Evolutionary conservation across 768 basidiomycete genomes (phyloP), one percentile per base, ranked within the genome.

Genomic region (Termitomyces titanicus): DNA sequence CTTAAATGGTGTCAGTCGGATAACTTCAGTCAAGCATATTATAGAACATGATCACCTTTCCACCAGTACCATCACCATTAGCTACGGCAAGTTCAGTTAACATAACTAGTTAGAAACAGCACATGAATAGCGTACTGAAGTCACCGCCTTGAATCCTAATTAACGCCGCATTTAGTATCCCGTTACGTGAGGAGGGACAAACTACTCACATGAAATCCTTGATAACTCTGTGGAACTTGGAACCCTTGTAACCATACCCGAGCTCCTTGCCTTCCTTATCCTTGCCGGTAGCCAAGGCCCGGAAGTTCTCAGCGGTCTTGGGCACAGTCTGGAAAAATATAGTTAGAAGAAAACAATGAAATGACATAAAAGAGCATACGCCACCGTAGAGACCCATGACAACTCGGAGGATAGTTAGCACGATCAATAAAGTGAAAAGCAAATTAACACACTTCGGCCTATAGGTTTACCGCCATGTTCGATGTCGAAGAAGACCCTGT

Each of bases 291-390:
- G 91, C 77, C 62, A 99, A 80, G 46, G 94, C 92, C 54, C 94
- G 88, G 85, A 98, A 98, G 82, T 98, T 98, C 80, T 94, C 95
- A 24, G 79, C 94, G 31, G 95, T 98, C 75, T 95, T 95, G 52
- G 95, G 95, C 44, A 97, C 94, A 45, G 93, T 93, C 89, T 94
- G 54, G 27, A 38, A 37, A 44, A 50, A 54, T 3, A 56, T 47
- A 13, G 29, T 9, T 45, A 24, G 48, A n/a, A 37, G 18, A 39
- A 27, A 20, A 29, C 24, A 31, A 10, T 48, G 5, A 10, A 4
- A 7, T 18, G 31, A 22, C 53, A 13, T 37, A 20, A 27, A 44
- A 57, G 33, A 34, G 71, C 79, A 59, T 73, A 90, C 92, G 61
- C 90, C 90, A 56, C 94, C 94, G 65, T 88, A 98, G 54, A 98